Conservation (phyloP, 768 basidiomycete species). For the Suillus tomentosus region DNA sequence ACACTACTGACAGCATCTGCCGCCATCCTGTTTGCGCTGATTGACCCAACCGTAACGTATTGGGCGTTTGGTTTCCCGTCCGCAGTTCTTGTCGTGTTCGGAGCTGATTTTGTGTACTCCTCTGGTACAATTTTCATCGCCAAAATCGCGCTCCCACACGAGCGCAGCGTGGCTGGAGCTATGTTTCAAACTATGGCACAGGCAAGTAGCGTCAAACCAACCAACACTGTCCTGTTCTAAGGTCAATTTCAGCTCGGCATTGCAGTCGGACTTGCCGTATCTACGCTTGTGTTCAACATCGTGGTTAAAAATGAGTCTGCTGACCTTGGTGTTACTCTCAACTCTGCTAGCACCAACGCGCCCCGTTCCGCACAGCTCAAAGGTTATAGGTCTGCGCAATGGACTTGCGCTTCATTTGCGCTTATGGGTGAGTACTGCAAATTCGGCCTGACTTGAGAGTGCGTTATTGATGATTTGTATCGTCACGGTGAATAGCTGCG, state of each 20-base stretch:
- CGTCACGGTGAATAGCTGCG: constrained; percentile 21
- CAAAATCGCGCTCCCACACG: constrained; percentile 61
- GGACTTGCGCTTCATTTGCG: constrained; percentile 61
- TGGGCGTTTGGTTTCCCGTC: constrained; percentile 81
- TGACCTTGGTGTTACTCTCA: constrained; percentile 34
- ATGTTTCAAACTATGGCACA: constrained; percentile 81
- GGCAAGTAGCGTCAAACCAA: constrained; percentile 34
- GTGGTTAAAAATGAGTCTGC: constrained; percentile 39
- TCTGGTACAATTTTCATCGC: constrained; percentile 67
- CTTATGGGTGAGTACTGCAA: constrained; percentile 47
- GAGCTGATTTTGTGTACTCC: constrained; percentile 80
- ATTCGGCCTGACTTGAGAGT: not conserved
- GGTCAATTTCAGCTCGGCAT: constrained; percentile 53
- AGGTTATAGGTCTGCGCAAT: constrained; percentile 65
- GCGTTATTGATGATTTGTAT: constrained; percentile 3
- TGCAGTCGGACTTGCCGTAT: constrained; percentile 68
- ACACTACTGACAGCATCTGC: constrained; percentile 59
- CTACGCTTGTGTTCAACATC: constrained; percentile 69
- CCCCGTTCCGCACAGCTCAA: constrained; percentile 42
- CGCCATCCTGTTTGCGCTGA: constrained; percentile 67
- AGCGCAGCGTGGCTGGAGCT: constrained; percentile 76
- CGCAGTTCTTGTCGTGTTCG: constrained; percentile 63
- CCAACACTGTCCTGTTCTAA: not conserved
- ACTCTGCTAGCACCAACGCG: constrained; percentile 30
- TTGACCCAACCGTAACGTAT: constrained; percentile 55